Percentiles rank a stretch among this genome's conserved stretches.
Evolutionary conservation across 2,329 filamentous ascomycete species (phyloP).

Genomic region (Stachybotrys chartarum): DNA sequence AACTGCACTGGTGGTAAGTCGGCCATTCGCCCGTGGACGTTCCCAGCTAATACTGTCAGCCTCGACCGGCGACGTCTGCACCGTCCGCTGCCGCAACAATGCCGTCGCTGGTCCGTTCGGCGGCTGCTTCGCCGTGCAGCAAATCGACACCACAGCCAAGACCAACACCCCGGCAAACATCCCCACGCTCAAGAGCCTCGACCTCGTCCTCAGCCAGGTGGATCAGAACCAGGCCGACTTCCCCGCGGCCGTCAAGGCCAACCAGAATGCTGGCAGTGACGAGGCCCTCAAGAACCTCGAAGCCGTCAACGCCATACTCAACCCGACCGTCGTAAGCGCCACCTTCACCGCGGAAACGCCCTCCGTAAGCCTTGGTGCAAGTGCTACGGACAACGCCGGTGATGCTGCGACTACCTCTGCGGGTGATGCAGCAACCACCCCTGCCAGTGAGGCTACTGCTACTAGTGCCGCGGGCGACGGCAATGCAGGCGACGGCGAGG

Average conservation of each 20-base stretch:
- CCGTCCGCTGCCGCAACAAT: slow-evolving; percentile 52
- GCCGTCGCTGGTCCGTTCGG: slow-evolving; percentile 50
- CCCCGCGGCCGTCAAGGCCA: slow-evolving; percentile 28
- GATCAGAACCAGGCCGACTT: slow-evolving; percentile 44
- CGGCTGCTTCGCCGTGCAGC: slow-evolving; percentile 51
- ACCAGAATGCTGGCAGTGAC: slow-evolving; percentile 29
- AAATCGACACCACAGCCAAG: slow-evolving; percentile 34
- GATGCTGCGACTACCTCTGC: not conserved
- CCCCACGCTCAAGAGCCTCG: slow-evolving; percentile 35
- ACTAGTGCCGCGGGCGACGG: slow-evolving; percentile 6
- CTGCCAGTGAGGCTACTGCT: slow-evolving; percentile 6
- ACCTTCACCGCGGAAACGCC: slow-evolving; percentile 26
- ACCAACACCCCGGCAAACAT: slow-evolving; percentile 38
- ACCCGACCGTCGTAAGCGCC: slow-evolving; percentile 17
- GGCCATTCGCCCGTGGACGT: too few relatives aligned
- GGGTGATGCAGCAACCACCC: not conserved
- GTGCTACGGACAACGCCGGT: not conserved
- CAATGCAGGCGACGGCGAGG: not conserved
- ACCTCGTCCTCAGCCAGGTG: slow-evolving; percentile 40
- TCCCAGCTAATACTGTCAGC: slow-evolving; percentile 16
- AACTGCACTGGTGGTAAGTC: slow-evolving; percentile 42
- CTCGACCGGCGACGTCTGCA: slow-evolving; percentile 52
- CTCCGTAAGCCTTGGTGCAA: slow-evolving; percentile 9
- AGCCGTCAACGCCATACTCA: slow-evolving; percentile 30
- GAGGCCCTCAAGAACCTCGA: slow-evolving; percentile 21